These are phyloP conservation scores for Coemansia sp. DNA, from an alignment of 192 early-diverging fungal species.

Conservation along the genomic window DNA sequence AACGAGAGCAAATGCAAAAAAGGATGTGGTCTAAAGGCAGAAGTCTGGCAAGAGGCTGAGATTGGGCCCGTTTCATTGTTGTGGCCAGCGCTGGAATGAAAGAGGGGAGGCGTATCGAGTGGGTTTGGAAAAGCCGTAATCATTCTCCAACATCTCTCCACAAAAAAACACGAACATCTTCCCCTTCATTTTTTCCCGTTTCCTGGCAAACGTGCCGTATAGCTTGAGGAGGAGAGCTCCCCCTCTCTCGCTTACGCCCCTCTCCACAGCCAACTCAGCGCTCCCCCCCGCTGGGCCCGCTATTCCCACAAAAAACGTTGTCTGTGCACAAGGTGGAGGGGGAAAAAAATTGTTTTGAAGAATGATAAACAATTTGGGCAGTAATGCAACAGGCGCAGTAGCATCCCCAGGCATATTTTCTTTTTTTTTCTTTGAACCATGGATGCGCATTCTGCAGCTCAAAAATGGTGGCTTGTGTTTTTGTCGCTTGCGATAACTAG, in stretches of 20 bases:
- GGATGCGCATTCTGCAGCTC: background rate
- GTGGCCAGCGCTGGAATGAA: slow-evolving; percentile 4
- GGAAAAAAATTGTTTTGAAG: background rate
- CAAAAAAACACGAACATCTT: background rate
- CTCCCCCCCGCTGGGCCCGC: background rate
- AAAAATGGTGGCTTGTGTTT: slow-evolving; percentile 8
- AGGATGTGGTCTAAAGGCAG: background rate
- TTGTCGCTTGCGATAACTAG: slow-evolving; percentile 9
- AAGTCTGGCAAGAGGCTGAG: background rate
- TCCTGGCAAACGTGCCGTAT: background rate
- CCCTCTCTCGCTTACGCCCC: too few species aligned
- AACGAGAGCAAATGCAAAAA: background rate
- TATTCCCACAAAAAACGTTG: background rate
- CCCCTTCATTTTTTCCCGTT: background rate
- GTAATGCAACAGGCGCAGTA: background rate
- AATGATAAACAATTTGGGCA: background rate
- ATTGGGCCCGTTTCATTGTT: slow-evolving; percentile 7
- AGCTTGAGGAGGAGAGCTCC: background rate
- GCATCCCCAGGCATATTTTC: background rate
- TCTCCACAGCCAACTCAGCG: too few species aligned
- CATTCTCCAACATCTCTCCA: slow-evolving; percentile 14
- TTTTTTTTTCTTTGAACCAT: background rate
- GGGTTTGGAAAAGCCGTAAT: slow-evolving; percentile 14
- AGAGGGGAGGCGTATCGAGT: background rate
- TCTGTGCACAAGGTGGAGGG: background rate